Conservation (phyloP, 306 rosid species). For the Quercus suber region DNA sequence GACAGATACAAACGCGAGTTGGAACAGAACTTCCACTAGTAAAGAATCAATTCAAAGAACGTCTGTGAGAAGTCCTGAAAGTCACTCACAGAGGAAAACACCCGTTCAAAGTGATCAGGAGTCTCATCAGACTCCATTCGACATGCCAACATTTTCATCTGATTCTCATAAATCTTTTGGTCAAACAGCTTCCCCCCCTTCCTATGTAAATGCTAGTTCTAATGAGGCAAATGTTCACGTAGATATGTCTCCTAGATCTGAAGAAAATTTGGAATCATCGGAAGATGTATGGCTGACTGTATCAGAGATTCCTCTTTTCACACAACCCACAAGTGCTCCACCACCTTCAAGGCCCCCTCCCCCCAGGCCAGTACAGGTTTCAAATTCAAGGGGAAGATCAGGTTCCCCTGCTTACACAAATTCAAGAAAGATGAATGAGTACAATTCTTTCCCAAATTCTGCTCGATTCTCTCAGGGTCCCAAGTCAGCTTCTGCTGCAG, state of each 20-base stretch:
- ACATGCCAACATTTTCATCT: constrained; percentile 58
- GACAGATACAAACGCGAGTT: constrained; percentile 40
- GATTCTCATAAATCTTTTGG: constrained; percentile 55
- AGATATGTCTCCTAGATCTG: constrained; percentile 60
- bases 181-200: constrained; percentile 66
- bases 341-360: constrained; percentile 99
- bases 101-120: constrained; percentile 50
- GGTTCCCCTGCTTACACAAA: constrained; percentile 41
- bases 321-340: constrained; percentile 93
- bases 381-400: constrained; percentile 41
- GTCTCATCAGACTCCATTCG: constrained; percentile 53
- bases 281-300: constrained; percentile 89
- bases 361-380: constrained; percentile 74
- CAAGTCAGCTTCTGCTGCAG: constrained; percentile 49
- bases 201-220: constrained; percentile 37
- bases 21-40: constrained; percentile 34
- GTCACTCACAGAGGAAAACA: constrained; percentile 48
- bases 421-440: constrained; percentile 59
- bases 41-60: constrained; percentile 54
- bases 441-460: constrained; percentile 53
- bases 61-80: constrained; percentile 56
- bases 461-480: constrained; percentile 53
- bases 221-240: constrained; percentile 46
- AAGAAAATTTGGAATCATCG: constrained; percentile 52
- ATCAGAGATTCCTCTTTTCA: constrained; percentile 87